phyloP scores from a whole-genome alignment of 148 eudicot genomes.

The Dianthus caryophyllus region DNA sequence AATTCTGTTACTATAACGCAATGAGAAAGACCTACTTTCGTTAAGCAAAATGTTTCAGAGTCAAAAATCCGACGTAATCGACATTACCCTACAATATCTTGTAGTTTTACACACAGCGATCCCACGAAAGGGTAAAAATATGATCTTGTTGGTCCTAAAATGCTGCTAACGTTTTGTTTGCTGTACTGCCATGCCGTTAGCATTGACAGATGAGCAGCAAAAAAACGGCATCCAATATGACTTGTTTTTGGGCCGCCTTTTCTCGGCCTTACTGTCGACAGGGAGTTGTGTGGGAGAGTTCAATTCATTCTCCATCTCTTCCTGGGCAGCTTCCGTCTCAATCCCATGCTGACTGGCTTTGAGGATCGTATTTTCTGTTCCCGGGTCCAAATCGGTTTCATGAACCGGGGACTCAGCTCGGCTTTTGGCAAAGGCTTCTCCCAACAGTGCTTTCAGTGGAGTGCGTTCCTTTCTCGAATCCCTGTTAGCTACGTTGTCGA shows the following conservation, averaged over 20 bases:
- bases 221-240: constrained; percentile 61
- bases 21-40: too few relatives aligned
- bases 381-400: constrained; percentile 28
- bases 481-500: constrained; percentile 62
- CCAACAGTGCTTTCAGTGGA: constrained; percentile 57
- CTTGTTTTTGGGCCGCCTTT: constrained; percentile 45
- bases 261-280: constrained; percentile 53
- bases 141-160: not conserved
- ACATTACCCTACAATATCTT: constrained; percentile 15
- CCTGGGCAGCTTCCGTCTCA: constrained; percentile 12
- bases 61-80: constrained; percentile 7
- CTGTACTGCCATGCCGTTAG: constrained; percentile 11
- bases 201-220: constrained; percentile 70
- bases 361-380: constrained; percentile 22
- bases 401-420: constrained; percentile 38
- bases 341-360: constrained; percentile 18
- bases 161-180: not conserved
- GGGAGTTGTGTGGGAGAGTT: constrained; percentile 67
- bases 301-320: constrained; percentile 50
- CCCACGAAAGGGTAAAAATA: not conserved
- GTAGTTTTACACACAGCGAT: constrained; percentile 9
- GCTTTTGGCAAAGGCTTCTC: constrained; percentile 42
- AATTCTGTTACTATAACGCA: too few relatives aligned
- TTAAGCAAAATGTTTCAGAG: not conserved
- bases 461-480: constrained; percentile 42